Evolutionary conservation across 306 rosid species (phyloP), one percentile per base, ranked within the genome.

Genomic region (Ormosia emarginata): DNA sequence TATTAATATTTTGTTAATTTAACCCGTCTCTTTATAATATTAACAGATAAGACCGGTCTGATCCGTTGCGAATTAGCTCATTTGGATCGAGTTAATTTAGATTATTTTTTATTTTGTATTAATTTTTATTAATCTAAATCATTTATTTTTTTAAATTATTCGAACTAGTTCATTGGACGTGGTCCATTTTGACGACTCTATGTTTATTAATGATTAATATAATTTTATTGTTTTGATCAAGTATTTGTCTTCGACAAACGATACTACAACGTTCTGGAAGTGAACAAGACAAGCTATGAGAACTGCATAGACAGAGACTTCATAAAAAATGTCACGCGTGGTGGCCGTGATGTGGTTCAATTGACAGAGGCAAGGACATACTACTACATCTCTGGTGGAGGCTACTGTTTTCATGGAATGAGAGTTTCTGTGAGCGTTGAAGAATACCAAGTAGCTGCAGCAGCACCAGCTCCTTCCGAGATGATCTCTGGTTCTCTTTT

Each of bases 401-500:
- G 96, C 6, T 92, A 91, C 74, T 94, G 96, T 80, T 94, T 66
- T 18, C 89, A 90, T 3, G 93, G 94, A 18, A 90, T 92, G 94
- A 91, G 65, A 72, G 87, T 90, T 58, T 79, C 85, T 6, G 81
- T 94, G 37, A 0, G 9, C 0, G 91, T 91, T 40, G 46, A 83
- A 7, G 40, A 81, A 0, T 44, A n/a, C 2, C 68, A 40, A 6
- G 2, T 7, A 4, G 9, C 66, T 0, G 63, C 53, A 10, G 15
- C 79, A 2, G 66, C 85, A 64, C 67, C 80, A 0, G 85, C 88
- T 33, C 90, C 82, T 0, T 46, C 68, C 5, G 3, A 7, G 1
- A 24, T 37, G 0, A 14, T 3, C 0, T 83, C 76, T 32, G 75
- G 56, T 17, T 79, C 88, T 65, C 1, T 50, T 32, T 41, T 56